phyloP scores from a whole-genome alignment of 768 basidiomycete genomes.

The Tylopilus subfusipes region DNA sequence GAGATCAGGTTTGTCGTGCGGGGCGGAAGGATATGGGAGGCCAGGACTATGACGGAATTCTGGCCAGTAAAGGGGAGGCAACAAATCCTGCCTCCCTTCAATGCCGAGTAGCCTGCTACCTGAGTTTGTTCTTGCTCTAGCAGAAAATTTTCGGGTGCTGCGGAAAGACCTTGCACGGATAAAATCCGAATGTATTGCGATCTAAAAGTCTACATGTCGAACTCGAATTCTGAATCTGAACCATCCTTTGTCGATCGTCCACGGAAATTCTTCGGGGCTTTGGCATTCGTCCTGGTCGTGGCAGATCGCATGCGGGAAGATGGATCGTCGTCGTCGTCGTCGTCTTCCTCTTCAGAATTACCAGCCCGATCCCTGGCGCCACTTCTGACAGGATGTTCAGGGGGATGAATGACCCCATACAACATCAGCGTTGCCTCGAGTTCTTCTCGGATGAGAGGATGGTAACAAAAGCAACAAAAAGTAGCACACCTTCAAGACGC shows the following conservation, averaged over 20 bases:
- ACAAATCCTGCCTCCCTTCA: slow-evolving; percentile 56
- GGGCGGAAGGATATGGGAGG: slow-evolving; percentile 71
- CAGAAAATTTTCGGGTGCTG: not conserved
- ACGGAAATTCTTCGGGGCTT: slow-evolving; percentile 53
- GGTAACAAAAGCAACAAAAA: not conserved
- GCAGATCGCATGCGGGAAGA: slow-evolving; percentile 58
- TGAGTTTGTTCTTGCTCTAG: not conserved
- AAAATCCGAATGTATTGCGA: too few species aligned
- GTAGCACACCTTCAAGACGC: slow-evolving; percentile 64
- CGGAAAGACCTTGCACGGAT: too few species aligned
- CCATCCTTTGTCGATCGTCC: slow-evolving; percentile 50
- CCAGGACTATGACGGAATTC: slow-evolving; percentile 60
- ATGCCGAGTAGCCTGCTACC: slow-evolving; percentile 37
- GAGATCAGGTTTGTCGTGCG: slow-evolving; percentile 56
- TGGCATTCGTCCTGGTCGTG: slow-evolving; percentile 52
- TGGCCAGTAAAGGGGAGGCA: slow-evolving; percentile 66
- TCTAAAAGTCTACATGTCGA: slow-evolving; percentile 55
- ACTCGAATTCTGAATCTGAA: slow-evolving; percentile 79
- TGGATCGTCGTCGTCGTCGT: slow-evolving; percentile 44
- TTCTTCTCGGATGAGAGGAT: slow-evolving; percentile 38
- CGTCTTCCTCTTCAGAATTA: slow-evolving; percentile 38
- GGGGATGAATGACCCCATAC: slow-evolving; percentile 60
- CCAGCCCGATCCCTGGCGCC: slow-evolving; percentile 35
- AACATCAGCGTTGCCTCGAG: slow-evolving; percentile 68
- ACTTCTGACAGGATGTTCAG: slow-evolving; percentile 40